A percentile compares a stretch with the other conserved stretches of the same genome.
Evolutionary conservation across 441 rosid species (phyloP).

Genomic region (Erodium texanum): DNA sequence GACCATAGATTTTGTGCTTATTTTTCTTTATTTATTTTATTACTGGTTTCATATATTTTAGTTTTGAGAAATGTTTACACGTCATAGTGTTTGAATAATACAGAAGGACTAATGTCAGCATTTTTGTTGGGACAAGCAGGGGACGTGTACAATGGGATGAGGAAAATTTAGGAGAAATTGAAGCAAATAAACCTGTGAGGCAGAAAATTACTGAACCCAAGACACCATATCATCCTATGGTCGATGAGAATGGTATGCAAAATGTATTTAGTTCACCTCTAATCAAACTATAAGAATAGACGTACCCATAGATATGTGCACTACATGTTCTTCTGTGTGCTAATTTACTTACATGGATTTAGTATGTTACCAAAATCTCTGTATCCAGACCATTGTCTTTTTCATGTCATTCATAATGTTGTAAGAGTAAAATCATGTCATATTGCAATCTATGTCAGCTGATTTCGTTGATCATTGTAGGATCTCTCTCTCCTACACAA

Average conservation of each 20-base stretch:
- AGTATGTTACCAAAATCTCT: too few relatives aligned
- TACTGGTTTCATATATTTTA: not conserved
- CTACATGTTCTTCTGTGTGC: too few relatives aligned
- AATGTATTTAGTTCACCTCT: not conserved
- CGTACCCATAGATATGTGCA: too few relatives aligned
- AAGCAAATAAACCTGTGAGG: slow-evolving; percentile 92
- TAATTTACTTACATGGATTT: too few relatives aligned
- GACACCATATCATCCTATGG: slow-evolving; percentile 91
- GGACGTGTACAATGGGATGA: slow-evolving; percentile 83
- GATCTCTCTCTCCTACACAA: slow-evolving; percentile 17
- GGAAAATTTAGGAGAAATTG: slow-evolving; percentile 72
- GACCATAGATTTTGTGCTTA: not conserved
- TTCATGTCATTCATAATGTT: too few relatives aligned
- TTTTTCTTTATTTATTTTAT: not conserved
- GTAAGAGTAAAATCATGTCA: too few relatives aligned
- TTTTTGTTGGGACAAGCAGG: slow-evolving; percentile 20
- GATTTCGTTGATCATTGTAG: slow-evolving; percentile 5
- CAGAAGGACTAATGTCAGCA: not conserved
- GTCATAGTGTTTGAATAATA: slow-evolving; percentile 13
- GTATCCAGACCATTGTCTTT: too few relatives aligned
- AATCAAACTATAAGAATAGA: too few relatives aligned
- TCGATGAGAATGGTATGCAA: slow-evolving; percentile 78
- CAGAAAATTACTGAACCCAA: slow-evolving; percentile 98
- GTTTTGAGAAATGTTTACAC: slow-evolving; percentile 8
- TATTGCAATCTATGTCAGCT: not conserved